Percentiles rank a stretch among this genome's conserved stretches.
phyloP scores from a whole-genome alignment of 345 rosid species.

The Syzygium grande region DNA sequence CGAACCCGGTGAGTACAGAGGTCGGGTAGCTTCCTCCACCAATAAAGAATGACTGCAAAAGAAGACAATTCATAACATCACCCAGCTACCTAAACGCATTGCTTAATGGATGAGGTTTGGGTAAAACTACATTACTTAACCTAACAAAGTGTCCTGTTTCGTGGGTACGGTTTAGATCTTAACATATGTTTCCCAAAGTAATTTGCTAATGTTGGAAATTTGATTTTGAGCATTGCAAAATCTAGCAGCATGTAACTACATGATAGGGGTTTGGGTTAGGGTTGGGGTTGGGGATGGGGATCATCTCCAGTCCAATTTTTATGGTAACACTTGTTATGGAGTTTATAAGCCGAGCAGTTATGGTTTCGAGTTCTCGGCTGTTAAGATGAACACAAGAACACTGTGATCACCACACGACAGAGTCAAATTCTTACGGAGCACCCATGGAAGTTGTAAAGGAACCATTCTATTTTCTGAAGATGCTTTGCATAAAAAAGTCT shows the following conservation, averaged over 20 bases:
- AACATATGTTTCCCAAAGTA: not conserved
- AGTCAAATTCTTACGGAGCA: not conserved
- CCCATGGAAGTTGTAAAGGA: not conserved
- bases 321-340: not conserved
- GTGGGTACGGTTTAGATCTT: not conserved
- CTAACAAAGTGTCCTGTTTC: not conserved
- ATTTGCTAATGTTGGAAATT: not conserved
- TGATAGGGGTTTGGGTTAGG: not conserved
- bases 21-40: slow-evolving; percentile 64
- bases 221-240: not conserved
- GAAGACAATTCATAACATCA: not conserved
- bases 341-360: not conserved
- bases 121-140: not conserved
- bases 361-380: not conserved
- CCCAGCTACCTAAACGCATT: not conserved
- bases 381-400: not conserved
- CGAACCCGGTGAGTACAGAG: slow-evolving; percentile 64
- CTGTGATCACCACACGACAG: not conserved
- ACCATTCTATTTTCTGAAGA: not conserved
- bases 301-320: not conserved
- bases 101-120: not conserved
- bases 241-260: not conserved
- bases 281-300: not conserved
- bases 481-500: not conserved
- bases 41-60: slow-evolving; percentile 66